phyloP scores from a whole-genome alignment of 2,329 filamentous ascomycete genomes.

The Aspergillus pseudoglaucus region DNA sequence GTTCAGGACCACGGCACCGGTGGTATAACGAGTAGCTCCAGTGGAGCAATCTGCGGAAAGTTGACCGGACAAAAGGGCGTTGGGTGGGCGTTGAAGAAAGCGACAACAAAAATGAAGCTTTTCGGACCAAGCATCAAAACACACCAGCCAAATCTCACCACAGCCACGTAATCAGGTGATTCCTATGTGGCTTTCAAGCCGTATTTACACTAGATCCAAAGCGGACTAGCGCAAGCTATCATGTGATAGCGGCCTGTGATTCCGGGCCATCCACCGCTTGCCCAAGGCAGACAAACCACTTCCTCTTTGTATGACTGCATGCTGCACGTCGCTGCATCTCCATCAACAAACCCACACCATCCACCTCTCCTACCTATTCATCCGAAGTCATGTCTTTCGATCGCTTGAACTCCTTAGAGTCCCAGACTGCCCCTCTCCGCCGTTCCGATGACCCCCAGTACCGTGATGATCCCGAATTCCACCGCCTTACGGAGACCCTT shows the following conservation, averaged over 20 bases:
- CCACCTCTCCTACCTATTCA: constrained; percentile 5
- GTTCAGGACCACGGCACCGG: constrained; percentile 7
- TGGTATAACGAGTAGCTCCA: constrained; percentile 7
- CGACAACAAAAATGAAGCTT: constrained; percentile 19
- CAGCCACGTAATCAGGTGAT: constrained; percentile 19
- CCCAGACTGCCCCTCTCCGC: constrained; percentile 63
- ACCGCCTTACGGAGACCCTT: constrained; percentile 70
- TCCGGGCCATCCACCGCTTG: constrained; percentile 12
- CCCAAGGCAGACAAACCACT: constrained; percentile 13
- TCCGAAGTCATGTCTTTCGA: constrained; percentile 73
- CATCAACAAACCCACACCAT: constrained; percentile 1
- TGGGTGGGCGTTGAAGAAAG: constrained; percentile 8
- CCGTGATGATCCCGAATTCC: constrained; percentile 87
- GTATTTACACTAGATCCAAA: constrained; percentile 7
- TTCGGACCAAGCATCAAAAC: constrained; percentile 30
- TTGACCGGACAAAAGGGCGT: constrained; percentile 2
- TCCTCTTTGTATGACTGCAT: constrained; percentile 10
- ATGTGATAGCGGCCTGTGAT: constrained; percentile 25
- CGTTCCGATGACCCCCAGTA: constrained; percentile 68
- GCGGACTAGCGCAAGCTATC: constrained; percentile 13
- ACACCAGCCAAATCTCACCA: constrained; percentile 17
- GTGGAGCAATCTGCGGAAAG: background rate
- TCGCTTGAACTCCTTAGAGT: constrained; percentile 75
- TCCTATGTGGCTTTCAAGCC: background rate
- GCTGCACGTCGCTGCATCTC: background rate